A percentile compares a stretch with the other conserved stretches of the same genome.
These are phyloP conservation scores for Schwanniomyces yamadae DNA, from an alignment of 805 yeast species.

Conservation along the genomic window DNA sequence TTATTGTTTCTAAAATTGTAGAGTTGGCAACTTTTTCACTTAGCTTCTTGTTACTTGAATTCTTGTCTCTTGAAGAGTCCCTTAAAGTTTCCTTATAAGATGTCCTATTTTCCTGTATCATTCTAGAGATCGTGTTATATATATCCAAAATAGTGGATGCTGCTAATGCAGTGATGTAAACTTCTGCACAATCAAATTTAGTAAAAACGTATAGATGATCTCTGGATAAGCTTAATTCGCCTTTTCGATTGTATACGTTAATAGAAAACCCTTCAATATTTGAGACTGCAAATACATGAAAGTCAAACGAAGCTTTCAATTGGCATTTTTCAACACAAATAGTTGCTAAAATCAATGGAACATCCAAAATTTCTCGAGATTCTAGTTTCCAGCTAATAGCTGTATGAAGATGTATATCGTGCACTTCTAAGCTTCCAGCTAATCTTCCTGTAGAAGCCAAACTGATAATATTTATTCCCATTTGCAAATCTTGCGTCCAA, in stretches of 20 bases:
- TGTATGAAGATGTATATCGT: conserved; percentile 54
- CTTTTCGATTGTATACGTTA: conserved; percentile 69
- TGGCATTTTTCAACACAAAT: conserved; percentile 56
- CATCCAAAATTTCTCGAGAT: conserved; percentile 39
- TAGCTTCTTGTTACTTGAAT: not conserved
- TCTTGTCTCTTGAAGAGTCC: conserved; percentile 43
- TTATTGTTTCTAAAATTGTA: conserved; percentile 31
- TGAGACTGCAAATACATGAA: conserved; percentile 76
- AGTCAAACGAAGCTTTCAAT: conserved; percentile 72
- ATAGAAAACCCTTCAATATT: conserved; percentile 47
- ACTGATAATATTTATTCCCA: conserved; percentile 54
- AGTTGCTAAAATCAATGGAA: conserved; percentile 68
- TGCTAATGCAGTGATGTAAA: conserved; percentile 79
- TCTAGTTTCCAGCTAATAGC: conserved; percentile 68
- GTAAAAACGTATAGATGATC: conserved; percentile 61
- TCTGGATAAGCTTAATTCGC: conserved; percentile 42
- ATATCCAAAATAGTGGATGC: conserved; percentile 83
- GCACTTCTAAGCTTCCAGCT: conserved; percentile 62
- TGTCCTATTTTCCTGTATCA: conserved; percentile 67
- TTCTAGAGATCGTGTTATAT: conserved; percentile 63
- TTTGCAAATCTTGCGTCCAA: conserved; percentile 68
- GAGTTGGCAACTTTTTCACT: conserved; percentile 5
- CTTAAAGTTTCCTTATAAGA: conserved; percentile 75
- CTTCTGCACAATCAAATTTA: conserved; percentile 50
- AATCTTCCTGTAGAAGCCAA: conserved; percentile 73